These are phyloP conservation scores for Taphrina flavorubra DNA, from an alignment of 1,139 yeast species.

Conservation along the genomic window DNA sequence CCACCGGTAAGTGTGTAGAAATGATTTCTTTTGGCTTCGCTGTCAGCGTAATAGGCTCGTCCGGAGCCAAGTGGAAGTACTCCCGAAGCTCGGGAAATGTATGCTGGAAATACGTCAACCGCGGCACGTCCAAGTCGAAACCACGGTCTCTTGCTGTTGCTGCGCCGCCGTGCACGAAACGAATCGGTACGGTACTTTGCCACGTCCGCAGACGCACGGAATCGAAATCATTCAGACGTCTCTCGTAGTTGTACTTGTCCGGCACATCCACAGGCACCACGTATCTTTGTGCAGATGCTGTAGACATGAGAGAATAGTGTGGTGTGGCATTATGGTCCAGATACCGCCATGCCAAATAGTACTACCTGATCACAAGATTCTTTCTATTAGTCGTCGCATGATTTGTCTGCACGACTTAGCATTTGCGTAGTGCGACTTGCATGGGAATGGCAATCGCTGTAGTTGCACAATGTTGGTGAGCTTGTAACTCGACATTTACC, in stretches of 20 bases:
- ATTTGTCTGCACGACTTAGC: too few relatives aligned
- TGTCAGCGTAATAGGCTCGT: not conserved
- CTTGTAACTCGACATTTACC: too few relatives aligned
- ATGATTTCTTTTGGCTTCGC: not conserved
- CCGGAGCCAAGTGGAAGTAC: not conserved
- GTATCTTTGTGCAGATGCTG: not conserved
- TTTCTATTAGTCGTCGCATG: too few relatives aligned
- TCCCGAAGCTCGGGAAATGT: slow-evolving; percentile 15
- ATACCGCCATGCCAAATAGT: not conserved
- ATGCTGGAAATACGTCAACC: slow-evolving; percentile 20
- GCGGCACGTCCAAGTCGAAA: slow-evolving; percentile 20
- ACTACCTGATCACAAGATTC: too few relatives aligned
- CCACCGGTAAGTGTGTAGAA: slow-evolving; percentile 35
- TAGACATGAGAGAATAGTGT: not conserved
- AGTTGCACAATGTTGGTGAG: too few relatives aligned
- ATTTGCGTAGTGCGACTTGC: too few relatives aligned
- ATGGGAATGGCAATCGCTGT: too few relatives aligned
- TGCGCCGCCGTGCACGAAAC: not conserved
- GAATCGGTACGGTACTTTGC: slow-evolving; percentile 28
- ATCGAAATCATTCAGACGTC: slow-evolving; percentile 2
- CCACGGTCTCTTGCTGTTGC: not conserved
- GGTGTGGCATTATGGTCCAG: not conserved
- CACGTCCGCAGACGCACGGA: slow-evolving; percentile 24
- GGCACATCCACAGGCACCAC: slow-evolving; percentile 1
- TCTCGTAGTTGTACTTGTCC: not conserved